phyloP scores from a whole-genome alignment of 306 rosid genomes.

The Dalbergia oliveri region DNA sequence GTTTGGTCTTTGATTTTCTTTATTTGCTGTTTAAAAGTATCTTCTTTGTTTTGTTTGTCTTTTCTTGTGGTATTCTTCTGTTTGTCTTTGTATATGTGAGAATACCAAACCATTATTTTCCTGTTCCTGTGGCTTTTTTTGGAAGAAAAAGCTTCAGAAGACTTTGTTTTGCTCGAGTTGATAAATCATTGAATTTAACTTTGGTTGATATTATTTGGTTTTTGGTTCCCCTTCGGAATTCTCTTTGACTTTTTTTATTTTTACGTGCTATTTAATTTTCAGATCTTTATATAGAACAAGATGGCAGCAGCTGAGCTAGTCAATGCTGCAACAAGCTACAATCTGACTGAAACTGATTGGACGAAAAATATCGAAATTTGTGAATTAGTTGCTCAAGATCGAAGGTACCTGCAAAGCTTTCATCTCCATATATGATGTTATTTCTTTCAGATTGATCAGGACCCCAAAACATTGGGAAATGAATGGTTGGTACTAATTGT shows the following conservation, averaged over 20 bases:
- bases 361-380: conserved; percentile 87
- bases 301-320: conserved; percentile 92
- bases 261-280: too few relatives aligned
- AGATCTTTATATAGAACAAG: conserved; percentile 44
- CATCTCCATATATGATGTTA: neutral
- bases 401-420: conserved; percentile 59
- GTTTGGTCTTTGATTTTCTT: conserved; percentile 28
- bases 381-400: conserved; percentile 86
- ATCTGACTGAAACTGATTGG: conserved; percentile 87
- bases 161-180: conserved; percentile 20
- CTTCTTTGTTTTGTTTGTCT: neutral
- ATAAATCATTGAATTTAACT: conserved; percentile 1
- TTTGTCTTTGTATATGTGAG: conserved; percentile 10
- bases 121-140: neutral
- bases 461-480: conserved; percentile 33
- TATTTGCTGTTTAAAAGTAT: conserved; percentile 2
- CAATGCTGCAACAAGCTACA: conserved; percentile 84
- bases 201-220: conserved; percentile 12
- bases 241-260: neutral
- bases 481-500: conserved; percentile 22
- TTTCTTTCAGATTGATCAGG: conserved; percentile 39
- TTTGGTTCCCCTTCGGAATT: conserved; percentile 29
- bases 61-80: neutral
- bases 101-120: conserved; percentile 7
- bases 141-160: neutral